Conservation (phyloP, 2,329 filamentous ascomycete genomes). For the Aaosphaeria arxii region DNA sequence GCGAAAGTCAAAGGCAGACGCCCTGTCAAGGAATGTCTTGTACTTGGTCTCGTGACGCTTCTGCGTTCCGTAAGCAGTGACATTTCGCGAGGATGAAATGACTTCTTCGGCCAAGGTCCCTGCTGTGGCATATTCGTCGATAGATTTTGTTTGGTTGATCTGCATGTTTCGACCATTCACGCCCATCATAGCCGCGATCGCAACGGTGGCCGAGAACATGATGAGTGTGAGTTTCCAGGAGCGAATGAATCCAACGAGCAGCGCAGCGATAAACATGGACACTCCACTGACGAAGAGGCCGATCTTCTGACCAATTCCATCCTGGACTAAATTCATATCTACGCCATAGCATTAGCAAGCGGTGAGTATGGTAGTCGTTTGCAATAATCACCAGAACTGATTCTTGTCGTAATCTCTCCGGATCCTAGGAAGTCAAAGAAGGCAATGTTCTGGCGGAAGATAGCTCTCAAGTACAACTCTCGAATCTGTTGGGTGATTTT, state of each 20-base stretch:
- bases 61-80: constrained; percentile 89
- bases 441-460: constrained; percentile 41
- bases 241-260: constrained; percentile 86
- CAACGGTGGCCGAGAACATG: constrained; percentile 73
- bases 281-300: constrained; percentile 31
- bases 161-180: constrained; percentile 71
- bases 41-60: constrained; percentile 87
- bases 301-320: constrained; percentile 63
- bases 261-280: constrained; percentile 72
- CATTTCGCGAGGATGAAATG: constrained; percentile 87
- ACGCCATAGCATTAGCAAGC: constrained; percentile 49
- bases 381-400: constrained; percentile 76
- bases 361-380: constrained; percentile 60
- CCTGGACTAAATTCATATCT: constrained; percentile 90
- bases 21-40: constrained; percentile 68
- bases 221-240: constrained; percentile 94
- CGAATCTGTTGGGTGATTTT: constrained; percentile 46
- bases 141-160: constrained; percentile 68
- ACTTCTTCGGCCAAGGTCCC: constrained; percentile 93
- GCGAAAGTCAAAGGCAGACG: constrained; percentile 73
- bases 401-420: constrained; percentile 92
- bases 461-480: constrained; percentile 63
- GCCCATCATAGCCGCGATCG: constrained; percentile 76
- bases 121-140: constrained; percentile 77
- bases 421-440: constrained; percentile 79